Evolutionary conservation across 495 filamentous ascomycete genomes (phyloP), one percentile per base, ranked within the genome.

Genomic region (Tetracladium marchalianum): DNA sequence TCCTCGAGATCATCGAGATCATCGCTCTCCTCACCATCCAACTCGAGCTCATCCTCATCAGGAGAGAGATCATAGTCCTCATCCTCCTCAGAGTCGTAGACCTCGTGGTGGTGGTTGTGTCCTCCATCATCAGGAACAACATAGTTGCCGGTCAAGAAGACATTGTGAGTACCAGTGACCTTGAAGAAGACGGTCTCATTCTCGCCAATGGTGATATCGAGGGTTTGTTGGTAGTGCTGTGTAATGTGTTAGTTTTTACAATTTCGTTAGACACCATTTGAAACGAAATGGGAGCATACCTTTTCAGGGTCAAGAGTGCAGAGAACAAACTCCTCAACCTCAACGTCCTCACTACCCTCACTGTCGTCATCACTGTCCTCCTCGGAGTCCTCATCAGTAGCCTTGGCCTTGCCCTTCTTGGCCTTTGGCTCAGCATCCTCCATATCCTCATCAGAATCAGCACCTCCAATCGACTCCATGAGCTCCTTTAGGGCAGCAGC

Each of bases 101-200:
- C 64, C 32, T 81, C 70, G 41, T 71, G 66, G 36, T 71, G 50
- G 46, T 72, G 68, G 31, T 76, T 60, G 35, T 65, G 59, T 43
- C 67, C 67, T 41, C 65, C 59, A 39, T 74, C 72, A 53, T 80
- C 73, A 22, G 72, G 61, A 50, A 84, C 68, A 43, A 97, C 77
- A 63, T 94, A 96, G 74, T 99, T 99, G 56, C 92, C 92, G 42
- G 90, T 97, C 27, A 99, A 75, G 69, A 80, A 89, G 54, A 99
- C 71, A 46, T 81, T 76, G 71, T 95, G 87, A 39, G 87, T 95
- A 58, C 92, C 92, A 49, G 79, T 77, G 52, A 92, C 88, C 60
- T 82, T 78, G 75, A 99, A 99, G 73, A 83, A 95, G 42, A 93
- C 81, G 38, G 72, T 71, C 73, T 97, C 92, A 53, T 83, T 77